Evolutionary conservation across 2,329 filamentous ascomycete species (phyloP).

Genomic region (Ascochyta rabiei): DNA sequence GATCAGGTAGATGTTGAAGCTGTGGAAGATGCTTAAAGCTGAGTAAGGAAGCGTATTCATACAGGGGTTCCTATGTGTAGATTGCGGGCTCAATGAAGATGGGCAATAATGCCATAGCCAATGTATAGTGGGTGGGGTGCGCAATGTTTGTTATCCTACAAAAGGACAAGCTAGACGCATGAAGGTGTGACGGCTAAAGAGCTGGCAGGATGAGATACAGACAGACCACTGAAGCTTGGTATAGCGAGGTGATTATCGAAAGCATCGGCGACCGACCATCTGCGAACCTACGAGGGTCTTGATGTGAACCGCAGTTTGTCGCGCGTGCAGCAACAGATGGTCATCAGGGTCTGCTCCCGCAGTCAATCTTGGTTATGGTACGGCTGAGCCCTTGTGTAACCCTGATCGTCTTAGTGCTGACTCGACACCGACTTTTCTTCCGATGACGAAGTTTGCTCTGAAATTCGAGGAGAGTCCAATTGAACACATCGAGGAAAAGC

Average conservation of each 20-base stretch:
- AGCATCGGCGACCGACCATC: not conserved
- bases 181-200: not conserved
- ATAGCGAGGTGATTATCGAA: not conserved
- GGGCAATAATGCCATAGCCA: too few relatives aligned
- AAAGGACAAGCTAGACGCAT: not conserved
- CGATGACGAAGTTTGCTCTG: not conserved
- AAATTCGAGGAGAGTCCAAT: not conserved
- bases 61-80: too few relatives aligned
- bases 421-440: too few relatives aligned
- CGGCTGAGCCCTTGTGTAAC: slow-evolving; percentile 3
- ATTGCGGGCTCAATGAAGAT: too few relatives aligned
- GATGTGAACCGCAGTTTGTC: not conserved
- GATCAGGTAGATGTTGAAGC: not conserved
- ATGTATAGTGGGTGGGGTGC: too few relatives aligned
- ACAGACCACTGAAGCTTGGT: not conserved
- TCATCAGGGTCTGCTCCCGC: slow-evolving; percentile 3
- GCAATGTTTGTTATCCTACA: not conserved
- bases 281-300: not conserved
- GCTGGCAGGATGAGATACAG: not conserved
- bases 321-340: not conserved
- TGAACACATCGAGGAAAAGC: not conserved
- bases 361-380: slow-evolving; percentile 1
- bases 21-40: not conserved
- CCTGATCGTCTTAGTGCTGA: not conserved
- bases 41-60: not conserved